Evolutionary conservation across 225 moss, liverwort and hornwort species (phyloP).

Genomic region (Physcomitrium patens): DNA sequence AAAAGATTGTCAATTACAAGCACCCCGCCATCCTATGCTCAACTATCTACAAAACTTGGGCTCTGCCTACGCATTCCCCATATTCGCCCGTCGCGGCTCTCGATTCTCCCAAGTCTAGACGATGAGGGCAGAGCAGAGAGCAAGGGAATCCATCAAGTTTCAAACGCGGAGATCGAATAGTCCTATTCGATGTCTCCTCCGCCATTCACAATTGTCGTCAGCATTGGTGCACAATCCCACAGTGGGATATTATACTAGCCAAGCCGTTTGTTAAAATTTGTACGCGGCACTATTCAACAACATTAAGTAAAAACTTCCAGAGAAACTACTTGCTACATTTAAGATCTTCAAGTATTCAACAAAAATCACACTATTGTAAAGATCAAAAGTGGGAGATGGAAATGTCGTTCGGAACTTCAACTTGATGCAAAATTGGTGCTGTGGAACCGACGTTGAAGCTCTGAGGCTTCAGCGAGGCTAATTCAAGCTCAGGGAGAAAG

Average conservation of each 20-base stretch:
- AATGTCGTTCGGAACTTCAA: constrained; percentile 24
- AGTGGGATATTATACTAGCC: constrained; percentile 28
- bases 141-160: constrained; percentile 20
- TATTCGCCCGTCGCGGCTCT: constrained; percentile 37
- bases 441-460: background rate
- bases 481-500: constrained; percentile 17
- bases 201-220: constrained; percentile 35
- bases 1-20: constrained; percentile 20
- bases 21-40: constrained; percentile 21
- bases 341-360: background rate
- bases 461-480: background rate
- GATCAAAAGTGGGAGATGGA: constrained; percentile 28
- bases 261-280: background rate
- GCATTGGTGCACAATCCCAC: constrained; percentile 36
- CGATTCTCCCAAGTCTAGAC: background rate
- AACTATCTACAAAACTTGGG: constrained; percentile 43
- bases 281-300: background rate
- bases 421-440: background rate
- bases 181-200: constrained; percentile 16
- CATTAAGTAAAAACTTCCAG: background rate
- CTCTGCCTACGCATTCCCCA: constrained; percentile 24
- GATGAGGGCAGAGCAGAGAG: background rate
- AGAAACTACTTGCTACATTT: too few species aligned
- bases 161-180: constrained; percentile 25
- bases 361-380: background rate